Base-by-base conservation (phyloP, 768 basidiomycete species). In the Boletus eberwhitei region DNA sequence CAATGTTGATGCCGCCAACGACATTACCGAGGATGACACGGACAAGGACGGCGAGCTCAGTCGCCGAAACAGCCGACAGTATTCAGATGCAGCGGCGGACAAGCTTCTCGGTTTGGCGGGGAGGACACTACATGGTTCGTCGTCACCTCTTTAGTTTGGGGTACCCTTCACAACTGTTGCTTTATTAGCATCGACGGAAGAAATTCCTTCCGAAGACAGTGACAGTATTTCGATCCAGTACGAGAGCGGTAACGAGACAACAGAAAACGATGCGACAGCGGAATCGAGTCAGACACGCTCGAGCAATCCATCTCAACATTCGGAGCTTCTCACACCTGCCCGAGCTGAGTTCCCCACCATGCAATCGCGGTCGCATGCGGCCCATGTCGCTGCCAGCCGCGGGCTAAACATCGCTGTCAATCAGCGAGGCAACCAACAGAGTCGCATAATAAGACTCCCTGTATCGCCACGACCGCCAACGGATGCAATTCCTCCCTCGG, bases 71-170 rank as follows among this genome's bases (percentile, higher is more conserved):
- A 92, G 90, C 65, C 83, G 80, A 60, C 90, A 88, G 59, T 93
- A 93, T 71, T 82, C 87, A 32, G 88, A 89, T 60, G 83, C 85
- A 39, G 90, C 90, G 45, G 88, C 92, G 41, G 92, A 94, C 73
- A 76, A 85, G 68, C 73, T 93, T 65, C 84, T 94, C 53, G 92
- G 92, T 22, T 72, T 93, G 51, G 74, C 79, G 19, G 91, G 90
- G 24, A 80, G 92, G 61, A 77, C 77, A 21, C 72, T 93, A 35
- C 54, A 76, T 67, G 71, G 91, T 91, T 71, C 61, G 85, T 77
- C 24, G 22, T 38, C n/a, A 1, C 39, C 38, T 29, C 35, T 38
- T 44, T 26, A 22, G 17, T 17, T 19, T 8, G 8, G 6, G 12
- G 16, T 49, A 19, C 19, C 53, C 60, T 50, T 57, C 50, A 60